A percentile compares a stretch with the other conserved stretches of the same genome.
phyloP scores from a whole-genome alignment of 176 grass and related monocot species.

The Olyra latifolia region DNA sequence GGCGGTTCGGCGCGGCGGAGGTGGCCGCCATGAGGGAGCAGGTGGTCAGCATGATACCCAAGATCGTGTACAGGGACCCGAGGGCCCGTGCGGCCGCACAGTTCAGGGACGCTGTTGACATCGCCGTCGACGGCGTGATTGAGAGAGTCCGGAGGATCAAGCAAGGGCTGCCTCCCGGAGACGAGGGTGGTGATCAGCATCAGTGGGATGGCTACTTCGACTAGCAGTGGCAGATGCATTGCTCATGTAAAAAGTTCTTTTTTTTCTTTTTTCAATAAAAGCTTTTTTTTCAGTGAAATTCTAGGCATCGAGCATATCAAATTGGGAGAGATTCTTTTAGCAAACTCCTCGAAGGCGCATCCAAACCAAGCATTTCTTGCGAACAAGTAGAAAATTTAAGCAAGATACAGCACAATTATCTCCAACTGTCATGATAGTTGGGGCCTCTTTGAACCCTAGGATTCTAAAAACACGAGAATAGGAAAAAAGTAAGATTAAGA shows the following conservation, averaged over 20 bases:
- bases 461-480: too few species aligned
- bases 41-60: slow-evolving; percentile 64
- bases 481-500: too few species aligned
- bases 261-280: neutral
- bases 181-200: neutral
- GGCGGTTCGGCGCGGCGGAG: slow-evolving; percentile 9
- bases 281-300: neutral
- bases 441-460: too few species aligned
- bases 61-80: slow-evolving; percentile 59
- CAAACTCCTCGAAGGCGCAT: too few species aligned
- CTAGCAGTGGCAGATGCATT: neutral
- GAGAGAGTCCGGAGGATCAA: slow-evolving; percentile 45
- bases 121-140: slow-evolving; percentile 49
- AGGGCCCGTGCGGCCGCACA: neutral
- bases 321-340: too few species aligned
- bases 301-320: neutral
- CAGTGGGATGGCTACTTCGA: slow-evolving; percentile 46
- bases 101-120: slow-evolving; percentile 61
- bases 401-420: neutral
- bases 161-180: neutral
- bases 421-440: too few species aligned
- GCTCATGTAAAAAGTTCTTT: neutral
- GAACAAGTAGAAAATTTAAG: neutral
- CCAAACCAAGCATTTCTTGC: neutral
- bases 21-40: slow-evolving; percentile 66